These are phyloP conservation scores for Persicaria maculosa DNA, from an alignment of 148 eudicot genomes.

Conservation along the genomic window DNA sequence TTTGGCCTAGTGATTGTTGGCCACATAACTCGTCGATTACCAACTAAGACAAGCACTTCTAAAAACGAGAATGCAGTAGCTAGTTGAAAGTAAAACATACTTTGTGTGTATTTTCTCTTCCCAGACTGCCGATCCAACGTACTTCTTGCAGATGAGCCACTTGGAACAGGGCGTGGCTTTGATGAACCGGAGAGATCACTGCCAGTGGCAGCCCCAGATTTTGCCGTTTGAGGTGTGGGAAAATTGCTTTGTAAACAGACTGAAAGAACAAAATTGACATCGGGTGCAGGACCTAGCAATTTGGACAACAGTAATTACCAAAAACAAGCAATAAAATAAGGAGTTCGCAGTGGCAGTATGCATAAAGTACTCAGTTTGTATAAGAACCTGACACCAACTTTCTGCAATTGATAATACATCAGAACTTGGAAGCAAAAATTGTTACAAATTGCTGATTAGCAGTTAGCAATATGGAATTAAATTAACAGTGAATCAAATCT, in stretches of 20 bases:
- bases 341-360: too few species aligned
- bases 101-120: slow-evolving; percentile 57
- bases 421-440: neutral
- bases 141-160: slow-evolving; percentile 47
- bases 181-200: slow-evolving; percentile 68
- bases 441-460: neutral
- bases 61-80: neutral
- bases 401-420: neutral
- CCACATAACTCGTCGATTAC: too few species aligned
- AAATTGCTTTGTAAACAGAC: slow-evolving; percentile 86
- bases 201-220: slow-evolving; percentile 39
- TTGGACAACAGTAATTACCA: neutral
- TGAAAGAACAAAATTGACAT: slow-evolving; percentile 83
- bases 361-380: neutral
- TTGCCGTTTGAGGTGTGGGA: slow-evolving; percentile 34
- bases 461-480: neutral
- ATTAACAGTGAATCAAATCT: neutral
- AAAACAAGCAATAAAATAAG: neutral
- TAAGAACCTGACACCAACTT: neutral
- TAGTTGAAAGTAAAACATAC: slow-evolving; percentile 39
- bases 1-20: too few species aligned
- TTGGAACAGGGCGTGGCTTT: slow-evolving; percentile 40
- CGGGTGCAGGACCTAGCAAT: slow-evolving; percentile 80
- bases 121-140: slow-evolving; percentile 51
- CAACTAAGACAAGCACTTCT: too few species aligned